Evolutionary conservation across 768 basidiomycete genomes (phyloP).

Genomic region (Leccinum imitatum): DNA sequence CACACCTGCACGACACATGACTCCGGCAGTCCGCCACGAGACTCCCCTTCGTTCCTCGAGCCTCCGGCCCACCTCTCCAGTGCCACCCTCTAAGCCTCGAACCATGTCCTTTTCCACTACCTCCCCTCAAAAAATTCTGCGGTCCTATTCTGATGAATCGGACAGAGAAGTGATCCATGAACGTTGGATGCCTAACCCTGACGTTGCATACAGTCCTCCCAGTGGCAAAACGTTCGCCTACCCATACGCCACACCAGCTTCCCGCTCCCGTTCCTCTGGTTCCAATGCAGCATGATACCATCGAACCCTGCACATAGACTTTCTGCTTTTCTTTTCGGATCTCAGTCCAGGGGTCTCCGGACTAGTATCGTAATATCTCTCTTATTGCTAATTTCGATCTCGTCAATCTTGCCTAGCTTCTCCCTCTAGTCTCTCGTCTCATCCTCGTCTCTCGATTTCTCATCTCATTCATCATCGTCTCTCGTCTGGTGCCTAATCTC

Average conservation of each 20-base stretch:
- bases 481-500: conserved; percentile 10
- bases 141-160: conserved; percentile 68
- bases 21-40: conserved; percentile 30
- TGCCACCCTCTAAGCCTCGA: conserved; percentile 44
- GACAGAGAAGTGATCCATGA: conserved; percentile 54
- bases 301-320: conserved; percentile 24
- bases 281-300: conserved; percentile 36
- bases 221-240: conserved; percentile 31
- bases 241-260: conserved; percentile 24
- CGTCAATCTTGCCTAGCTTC: conserved; percentile 20
- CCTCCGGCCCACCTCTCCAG: conserved; percentile 31
- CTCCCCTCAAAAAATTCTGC: conserved; percentile 55
- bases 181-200: conserved; percentile 60
- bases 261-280: conserved; percentile 33
- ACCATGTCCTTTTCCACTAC: conserved; percentile 45
- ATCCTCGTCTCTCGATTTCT: conserved; percentile 7
- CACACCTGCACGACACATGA: conserved; percentile 31
- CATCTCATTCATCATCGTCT: conserved; percentile 14
- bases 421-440: conserved; percentile 19
- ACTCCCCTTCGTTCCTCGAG: conserved; percentile 32
- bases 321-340: conserved; percentile 20
- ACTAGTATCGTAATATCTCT: conserved; percentile 34
- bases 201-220: conserved; percentile 38
- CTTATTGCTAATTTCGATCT: conserved; percentile 37
- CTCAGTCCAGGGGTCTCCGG: conserved; percentile 27